phyloP scores from a whole-genome alignment of 176 grass and related monocot species.

The Oryza brachyantha region DNA sequence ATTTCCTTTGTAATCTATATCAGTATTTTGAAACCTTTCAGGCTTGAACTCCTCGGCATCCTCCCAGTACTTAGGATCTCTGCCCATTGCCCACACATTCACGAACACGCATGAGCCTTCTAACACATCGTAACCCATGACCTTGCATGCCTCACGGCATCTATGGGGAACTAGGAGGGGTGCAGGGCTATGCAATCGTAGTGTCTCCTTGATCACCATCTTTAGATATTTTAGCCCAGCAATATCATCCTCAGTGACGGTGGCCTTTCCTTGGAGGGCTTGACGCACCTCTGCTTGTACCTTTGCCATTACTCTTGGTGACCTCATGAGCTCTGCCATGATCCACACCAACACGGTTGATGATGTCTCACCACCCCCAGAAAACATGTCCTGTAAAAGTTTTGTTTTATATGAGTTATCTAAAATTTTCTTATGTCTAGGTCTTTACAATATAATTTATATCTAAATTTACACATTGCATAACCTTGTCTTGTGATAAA shows the following conservation, averaged over 20 bases:
- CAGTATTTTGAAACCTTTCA: not conserved
- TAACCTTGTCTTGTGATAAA: no score
- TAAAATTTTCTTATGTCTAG: no score
- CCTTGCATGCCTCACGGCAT: not conserved
- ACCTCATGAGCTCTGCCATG: conserved; percentile 11
- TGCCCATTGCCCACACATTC: not conserved
- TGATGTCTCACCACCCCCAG: not conserved
- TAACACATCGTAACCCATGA: conserved; percentile 24
- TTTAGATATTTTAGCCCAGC: not conserved
- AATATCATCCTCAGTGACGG: not conserved
- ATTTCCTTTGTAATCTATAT: no score
- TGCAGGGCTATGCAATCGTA: no score
- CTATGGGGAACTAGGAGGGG: no score
- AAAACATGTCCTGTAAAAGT: conserved; percentile 1
- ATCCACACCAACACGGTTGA: not conserved
- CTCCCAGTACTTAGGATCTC: not conserved
- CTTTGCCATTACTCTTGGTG: not conserved
- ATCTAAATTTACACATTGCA: no score
- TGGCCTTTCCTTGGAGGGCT: not conserved
- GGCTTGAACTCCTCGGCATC: conserved; percentile 9
- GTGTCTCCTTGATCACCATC: not conserved
- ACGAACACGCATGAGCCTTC: not conserved
- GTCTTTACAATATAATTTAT: no score
- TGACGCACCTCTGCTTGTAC: conserved; percentile 12
- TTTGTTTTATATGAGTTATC: no score